Conservation (phyloP, 2,329 filamentous ascomycete genomes). For the Ceratocystis lukuohia region DNA sequence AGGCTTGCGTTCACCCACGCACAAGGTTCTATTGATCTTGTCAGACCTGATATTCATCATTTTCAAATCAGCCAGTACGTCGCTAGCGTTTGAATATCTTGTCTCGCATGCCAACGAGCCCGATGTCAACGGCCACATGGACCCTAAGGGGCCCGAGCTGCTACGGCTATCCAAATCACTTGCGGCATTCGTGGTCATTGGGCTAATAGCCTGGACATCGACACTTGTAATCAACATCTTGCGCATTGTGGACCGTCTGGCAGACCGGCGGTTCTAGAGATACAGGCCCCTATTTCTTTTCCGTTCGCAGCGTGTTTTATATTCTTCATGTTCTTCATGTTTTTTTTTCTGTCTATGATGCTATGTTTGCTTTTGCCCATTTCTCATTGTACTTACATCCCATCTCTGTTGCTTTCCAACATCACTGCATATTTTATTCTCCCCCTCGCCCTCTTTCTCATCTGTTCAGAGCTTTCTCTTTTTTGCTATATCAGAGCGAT, state of each 20-base stretch:
- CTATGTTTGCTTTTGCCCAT: background rate
- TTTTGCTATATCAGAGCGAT: background rate
- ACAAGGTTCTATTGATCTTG: conserved; percentile 80
- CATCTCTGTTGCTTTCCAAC: background rate
- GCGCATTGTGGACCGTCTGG: conserved; percentile 49
- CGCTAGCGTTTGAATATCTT: conserved; percentile 75
- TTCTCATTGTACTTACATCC: background rate
- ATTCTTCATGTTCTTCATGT: background rate
- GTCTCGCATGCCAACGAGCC: conserved; percentile 43
- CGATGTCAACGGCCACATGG: conserved; percentile 11
- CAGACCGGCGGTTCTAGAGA: conserved; percentile 26
- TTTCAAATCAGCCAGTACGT: conserved; percentile 87
- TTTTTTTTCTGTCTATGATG: background rate
- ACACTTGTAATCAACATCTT: conserved; percentile 82
- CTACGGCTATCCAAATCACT: conserved; percentile 45
- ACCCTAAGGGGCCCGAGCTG: conserved; percentile 14
- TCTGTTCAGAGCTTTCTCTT: background rate
- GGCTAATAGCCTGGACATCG: conserved; percentile 75
- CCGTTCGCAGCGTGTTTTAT: background rate
- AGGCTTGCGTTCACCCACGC: conserved; percentile 66
- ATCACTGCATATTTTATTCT: background rate
- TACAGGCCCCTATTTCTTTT: background rate
- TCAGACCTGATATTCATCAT: conserved; percentile 94
- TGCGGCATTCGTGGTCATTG: conserved; percentile 65
- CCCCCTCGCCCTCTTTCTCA: background rate